Conservation (phyloP, 768 basidiomycete species). For the Rhizopogon vinicolor region DNA sequence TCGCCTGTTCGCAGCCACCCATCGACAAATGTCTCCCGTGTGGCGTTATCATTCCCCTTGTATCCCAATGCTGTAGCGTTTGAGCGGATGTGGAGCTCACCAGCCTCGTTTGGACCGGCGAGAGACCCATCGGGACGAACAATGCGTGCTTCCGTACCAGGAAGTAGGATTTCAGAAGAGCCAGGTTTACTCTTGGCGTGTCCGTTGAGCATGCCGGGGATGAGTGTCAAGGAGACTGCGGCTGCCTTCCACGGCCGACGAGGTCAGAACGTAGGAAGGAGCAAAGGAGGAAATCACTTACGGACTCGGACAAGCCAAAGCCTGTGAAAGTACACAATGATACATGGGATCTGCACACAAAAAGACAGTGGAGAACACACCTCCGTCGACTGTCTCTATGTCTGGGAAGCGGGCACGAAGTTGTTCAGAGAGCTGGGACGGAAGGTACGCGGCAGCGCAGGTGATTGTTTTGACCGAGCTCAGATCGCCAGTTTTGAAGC, state of each 20-base stretch:
- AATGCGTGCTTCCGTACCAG: slow-evolving; percentile 54
- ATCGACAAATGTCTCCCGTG: slow-evolving; percentile 49
- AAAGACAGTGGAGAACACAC: slow-evolving; percentile 21
- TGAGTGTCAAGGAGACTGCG: slow-evolving; percentile 28
- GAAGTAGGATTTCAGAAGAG: slow-evolving; percentile 47
- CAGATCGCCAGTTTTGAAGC: slow-evolving; percentile 40
- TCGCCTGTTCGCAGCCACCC: slow-evolving; percentile 73
- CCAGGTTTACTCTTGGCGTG: slow-evolving; percentile 29
- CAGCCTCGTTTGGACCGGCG: slow-evolving; percentile 48
- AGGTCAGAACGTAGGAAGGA: background rate
- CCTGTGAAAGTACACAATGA: slow-evolving; percentile 28
- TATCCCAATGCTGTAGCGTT: slow-evolving; percentile 47
- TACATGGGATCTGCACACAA: background rate
- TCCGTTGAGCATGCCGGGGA: slow-evolving; percentile 37
- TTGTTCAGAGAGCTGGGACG: slow-evolving; percentile 40
- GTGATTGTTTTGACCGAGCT: slow-evolving; percentile 35
- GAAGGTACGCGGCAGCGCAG: slow-evolving; percentile 58
- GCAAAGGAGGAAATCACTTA: slow-evolving; percentile 23
- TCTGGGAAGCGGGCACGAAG: slow-evolving; percentile 27
- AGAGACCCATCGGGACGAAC: slow-evolving; percentile 48
- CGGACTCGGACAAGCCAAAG: slow-evolving; percentile 60
- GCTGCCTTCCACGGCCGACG: slow-evolving; percentile 37
- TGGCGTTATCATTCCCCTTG: slow-evolving; percentile 61
- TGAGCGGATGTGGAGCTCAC: slow-evolving; percentile 56
- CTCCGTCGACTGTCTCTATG: slow-evolving; percentile 32